These are phyloP conservation scores for Echites panduratus DNA, from an alignment of 257 asterid species.

Conservation along the genomic window DNA sequence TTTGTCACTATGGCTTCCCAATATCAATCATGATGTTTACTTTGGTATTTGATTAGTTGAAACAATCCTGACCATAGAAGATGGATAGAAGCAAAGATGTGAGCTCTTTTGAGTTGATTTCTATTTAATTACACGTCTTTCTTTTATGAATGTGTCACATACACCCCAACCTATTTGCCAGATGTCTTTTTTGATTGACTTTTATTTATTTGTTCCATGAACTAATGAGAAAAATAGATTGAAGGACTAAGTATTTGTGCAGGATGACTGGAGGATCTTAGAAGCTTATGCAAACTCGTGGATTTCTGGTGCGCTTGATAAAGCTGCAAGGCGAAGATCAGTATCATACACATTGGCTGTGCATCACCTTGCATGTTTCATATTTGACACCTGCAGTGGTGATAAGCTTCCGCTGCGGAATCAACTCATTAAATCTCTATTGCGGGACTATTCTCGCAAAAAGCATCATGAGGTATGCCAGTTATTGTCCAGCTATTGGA, in stretches of 20 bases:
- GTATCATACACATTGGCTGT: constrained; percentile 53
- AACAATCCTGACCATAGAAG: too few relatives aligned
- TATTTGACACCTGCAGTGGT: constrained; percentile 35
- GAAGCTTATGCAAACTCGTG: constrained; percentile 82
- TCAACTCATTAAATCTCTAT: constrained; percentile 58
- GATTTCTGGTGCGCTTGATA: constrained; percentile 83
- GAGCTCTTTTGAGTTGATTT: too few relatives aligned
- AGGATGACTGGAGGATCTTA: constrained; percentile 73
- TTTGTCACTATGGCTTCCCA: too few relatives aligned
- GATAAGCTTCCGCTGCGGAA: constrained; percentile 45
- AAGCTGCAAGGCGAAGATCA: constrained; percentile 58
- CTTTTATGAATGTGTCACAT: not conserved
- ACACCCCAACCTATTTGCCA: not conserved
- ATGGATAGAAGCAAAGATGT: too few relatives aligned
- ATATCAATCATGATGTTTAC: too few relatives aligned
- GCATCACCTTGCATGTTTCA: constrained; percentile 74
- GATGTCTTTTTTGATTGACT: not conserved
- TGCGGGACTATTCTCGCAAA: constrained; percentile 69
- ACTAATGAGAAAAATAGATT: not conserved
- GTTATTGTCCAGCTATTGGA: not conserved
- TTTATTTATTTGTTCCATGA: not conserved
- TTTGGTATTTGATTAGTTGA: too few relatives aligned
- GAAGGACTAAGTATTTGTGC: constrained; percentile 22
- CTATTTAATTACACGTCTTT: too few relatives aligned
- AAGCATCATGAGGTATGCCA: constrained; percentile 68